These are phyloP conservation scores for Russula sp. DNA, from an alignment of 768 basidiomycete genomes.

Conservation along the genomic window DNA sequence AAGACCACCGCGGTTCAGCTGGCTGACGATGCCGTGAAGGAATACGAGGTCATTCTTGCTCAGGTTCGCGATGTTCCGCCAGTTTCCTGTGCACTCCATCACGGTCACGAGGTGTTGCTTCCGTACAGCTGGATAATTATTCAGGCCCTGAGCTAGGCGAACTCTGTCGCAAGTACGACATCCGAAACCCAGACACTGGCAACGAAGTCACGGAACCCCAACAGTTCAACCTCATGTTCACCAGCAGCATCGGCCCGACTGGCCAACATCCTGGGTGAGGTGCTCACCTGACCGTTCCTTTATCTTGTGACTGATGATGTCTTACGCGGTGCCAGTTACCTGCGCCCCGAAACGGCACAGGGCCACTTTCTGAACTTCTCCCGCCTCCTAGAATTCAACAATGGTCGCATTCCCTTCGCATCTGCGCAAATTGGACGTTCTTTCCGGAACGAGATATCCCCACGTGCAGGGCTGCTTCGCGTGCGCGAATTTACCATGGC, in stretches of 20 bases:
- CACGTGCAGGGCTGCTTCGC: conserved; percentile 90
- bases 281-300: background rate
- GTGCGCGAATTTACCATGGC: conserved; percentile 99
- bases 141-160: conserved; percentile 83
- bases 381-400: conserved; percentile 96
- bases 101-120: conserved; percentile 13
- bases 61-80: conserved; percentile 47
- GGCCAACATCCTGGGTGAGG: conserved; percentile 90
- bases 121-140: conserved; percentile 81
- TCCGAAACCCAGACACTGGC: conserved; percentile 85
- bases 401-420: conserved; percentile 92
- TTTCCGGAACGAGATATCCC: conserved; percentile 98
- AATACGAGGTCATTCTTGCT: conserved; percentile 81
- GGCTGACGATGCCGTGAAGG: conserved; percentile 60
- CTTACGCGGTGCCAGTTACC: conserved; percentile 46
- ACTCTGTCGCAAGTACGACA: conserved; percentile 70
- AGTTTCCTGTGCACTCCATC: background rate
- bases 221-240: conserved; percentile 98
- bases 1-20: conserved; percentile 67
- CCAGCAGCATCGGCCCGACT: conserved; percentile 93
- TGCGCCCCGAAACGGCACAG: conserved; percentile 97
- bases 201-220: conserved; percentile 92
- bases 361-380: conserved; percentile 99
- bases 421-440: conserved; percentile 94
- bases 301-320: background rate